Conservation (phyloP, 78 protist species). For the Dictyostelium firmibasis region DNA sequence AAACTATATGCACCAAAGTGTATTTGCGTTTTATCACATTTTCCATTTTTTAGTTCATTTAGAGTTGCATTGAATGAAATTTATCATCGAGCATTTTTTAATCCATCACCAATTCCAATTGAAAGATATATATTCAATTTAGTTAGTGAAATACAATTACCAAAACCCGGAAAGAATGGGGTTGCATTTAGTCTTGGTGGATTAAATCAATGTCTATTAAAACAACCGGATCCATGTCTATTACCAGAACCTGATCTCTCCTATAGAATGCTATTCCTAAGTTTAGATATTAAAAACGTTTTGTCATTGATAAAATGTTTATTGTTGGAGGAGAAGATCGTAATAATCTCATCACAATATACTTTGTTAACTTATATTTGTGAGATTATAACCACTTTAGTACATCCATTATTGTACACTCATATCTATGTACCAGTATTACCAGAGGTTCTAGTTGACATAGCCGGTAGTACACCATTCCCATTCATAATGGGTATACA, state of each 20-base stretch:
- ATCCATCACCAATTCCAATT: conserved; percentile 49
- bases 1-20: conserved; percentile 64
- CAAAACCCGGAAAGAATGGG: conserved; percentile 26
- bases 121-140: conserved; percentile 53
- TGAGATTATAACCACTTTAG: conserved; percentile 26
- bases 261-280: conserved; percentile 30
- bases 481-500: conserved; percentile 80
- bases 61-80: conserved; percentile 62
- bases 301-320: conserved; percentile 37
- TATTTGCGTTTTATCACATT: conserved; percentile 75
- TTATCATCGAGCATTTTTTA: conserved; percentile 59
- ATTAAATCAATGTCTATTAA: neutral
- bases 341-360: conserved; percentile 44
- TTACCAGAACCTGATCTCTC: conserved; percentile 67
- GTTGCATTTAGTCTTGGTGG: conserved; percentile 34
- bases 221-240: conserved; percentile 45
- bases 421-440: conserved; percentile 82
- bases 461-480: conserved; percentile 59
- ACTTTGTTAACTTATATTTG: conserved; percentile 43
- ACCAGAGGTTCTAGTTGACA: conserved; percentile 70
- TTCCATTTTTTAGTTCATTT: conserved; percentile 71
- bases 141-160: conserved; percentile 60
- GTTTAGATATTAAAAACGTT: conserved; percentile 61
- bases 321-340: conserved; percentile 55
- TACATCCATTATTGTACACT: conserved; percentile 53